phyloP scores from a whole-genome alignment of 176 grass and related monocot species.

The Eragrostis curvula region DNA sequence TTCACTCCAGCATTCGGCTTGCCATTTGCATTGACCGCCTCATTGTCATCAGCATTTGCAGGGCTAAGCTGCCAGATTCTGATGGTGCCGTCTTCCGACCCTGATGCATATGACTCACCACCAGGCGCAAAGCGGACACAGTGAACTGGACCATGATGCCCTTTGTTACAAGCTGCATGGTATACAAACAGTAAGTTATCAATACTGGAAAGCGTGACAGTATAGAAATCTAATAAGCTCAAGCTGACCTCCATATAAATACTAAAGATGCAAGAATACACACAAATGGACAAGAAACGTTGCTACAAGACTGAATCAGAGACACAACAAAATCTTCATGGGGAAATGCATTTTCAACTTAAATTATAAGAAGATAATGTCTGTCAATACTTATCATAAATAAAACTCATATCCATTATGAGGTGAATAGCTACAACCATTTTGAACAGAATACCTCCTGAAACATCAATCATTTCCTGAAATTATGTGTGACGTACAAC shows the following conservation, averaged over 20 bases:
- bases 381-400: not conserved
- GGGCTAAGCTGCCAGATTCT: conserved; percentile 85
- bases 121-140: conserved; percentile 89
- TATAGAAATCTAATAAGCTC: not conserved
- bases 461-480: not conserved
- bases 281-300: not conserved
- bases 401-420: not conserved
- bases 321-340: not conserved
- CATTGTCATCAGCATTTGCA: conserved; percentile 59
- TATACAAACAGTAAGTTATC: not conserved
- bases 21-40: conserved; percentile 46
- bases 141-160: conserved; percentile 95
- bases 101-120: conserved; percentile 93
- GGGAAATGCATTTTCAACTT: not conserved
- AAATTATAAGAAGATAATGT: not conserved
- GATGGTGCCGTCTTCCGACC: conserved; percentile 96
- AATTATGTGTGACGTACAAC: not conserved
- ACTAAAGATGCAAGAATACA: not conserved
- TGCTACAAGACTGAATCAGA: not conserved
- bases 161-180: conserved; percentile 86
- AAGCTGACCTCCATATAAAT: not conserved
- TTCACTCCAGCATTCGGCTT: conserved; percentile 63
- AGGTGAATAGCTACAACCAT: not conserved
- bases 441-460: not conserved
- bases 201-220: not conserved